A percentile compares a stretch with the other conserved stretches of the same genome.
phyloP scores from a whole-genome alignment of 768 basidiomycete species.

The Cyclocybe aegerita region DNA sequence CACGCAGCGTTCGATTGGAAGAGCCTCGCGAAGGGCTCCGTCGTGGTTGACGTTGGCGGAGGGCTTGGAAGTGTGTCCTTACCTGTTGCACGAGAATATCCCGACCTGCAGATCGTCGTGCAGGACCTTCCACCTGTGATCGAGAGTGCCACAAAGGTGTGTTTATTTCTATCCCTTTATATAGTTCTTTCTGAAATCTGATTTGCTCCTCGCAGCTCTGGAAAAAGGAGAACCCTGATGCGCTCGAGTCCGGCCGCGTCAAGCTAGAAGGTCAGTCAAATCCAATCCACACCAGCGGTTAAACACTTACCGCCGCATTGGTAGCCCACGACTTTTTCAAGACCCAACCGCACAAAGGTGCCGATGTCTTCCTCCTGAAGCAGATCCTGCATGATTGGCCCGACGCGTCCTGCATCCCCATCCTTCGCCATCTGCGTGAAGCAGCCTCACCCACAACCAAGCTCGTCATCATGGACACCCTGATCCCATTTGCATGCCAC shows the following conservation, averaged over 20 bases:
- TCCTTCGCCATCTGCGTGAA: slow-evolving; percentile 34
- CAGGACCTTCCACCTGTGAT: slow-evolving; percentile 61
- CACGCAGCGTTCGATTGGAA: slow-evolving; percentile 58
- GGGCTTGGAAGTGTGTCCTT: slow-evolving; percentile 54
- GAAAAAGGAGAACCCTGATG: slow-evolving; percentile 20
- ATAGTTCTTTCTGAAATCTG: not conserved
- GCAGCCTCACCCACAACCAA: slow-evolving; percentile 35
- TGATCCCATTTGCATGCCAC: slow-evolving; percentile 36
- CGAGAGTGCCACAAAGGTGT: slow-evolving; percentile 15
- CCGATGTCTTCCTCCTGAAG: slow-evolving; percentile 53
- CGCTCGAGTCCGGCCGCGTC: slow-evolving; percentile 24
- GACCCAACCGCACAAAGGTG: slow-evolving; percentile 42
- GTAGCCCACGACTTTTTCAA: slow-evolving; percentile 32
- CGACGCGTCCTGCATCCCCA: slow-evolving; percentile 36
- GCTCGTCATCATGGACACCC: slow-evolving; percentile 40
- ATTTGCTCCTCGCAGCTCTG: slow-evolving; percentile 13
- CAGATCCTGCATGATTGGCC: slow-evolving; percentile 69
- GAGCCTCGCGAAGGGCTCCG: slow-evolving; percentile 44
- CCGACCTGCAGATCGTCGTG: slow-evolving; percentile 50
- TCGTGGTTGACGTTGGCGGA: slow-evolving; percentile 70
- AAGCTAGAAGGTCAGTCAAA: slow-evolving; percentile 22
- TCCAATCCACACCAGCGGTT: no score
- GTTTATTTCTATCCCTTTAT: slow-evolving; percentile 31
- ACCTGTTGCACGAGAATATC: slow-evolving; percentile 31
- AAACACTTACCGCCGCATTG: not conserved